These are phyloP conservation scores for Clonostachys sp. DNA, from an alignment of 2,329 filamentous ascomycete genomes.

Conservation along the genomic window DNA sequence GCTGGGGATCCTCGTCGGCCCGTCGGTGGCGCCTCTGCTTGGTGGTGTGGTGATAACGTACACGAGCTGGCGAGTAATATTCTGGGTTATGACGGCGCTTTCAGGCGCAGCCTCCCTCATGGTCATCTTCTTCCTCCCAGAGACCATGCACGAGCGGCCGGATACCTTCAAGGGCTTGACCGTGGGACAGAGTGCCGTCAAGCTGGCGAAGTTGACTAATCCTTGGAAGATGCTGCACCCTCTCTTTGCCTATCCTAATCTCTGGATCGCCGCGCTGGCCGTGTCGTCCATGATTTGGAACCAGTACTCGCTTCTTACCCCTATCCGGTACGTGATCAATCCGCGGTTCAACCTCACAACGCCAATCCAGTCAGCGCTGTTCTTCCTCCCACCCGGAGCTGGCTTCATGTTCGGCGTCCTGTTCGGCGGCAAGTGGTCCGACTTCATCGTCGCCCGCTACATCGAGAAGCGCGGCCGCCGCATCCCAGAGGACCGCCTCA, in stretches of 20 bases:
- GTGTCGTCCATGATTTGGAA: constrained; percentile 63
- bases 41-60: constrained; percentile 68
- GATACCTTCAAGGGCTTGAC: background rate
- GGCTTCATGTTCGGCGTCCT: constrained; percentile 65
- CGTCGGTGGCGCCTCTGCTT: constrained; percentile 58
- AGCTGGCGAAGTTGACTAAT: constrained; percentile 2
- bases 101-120: constrained; percentile 50
- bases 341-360: constrained; percentile 63
- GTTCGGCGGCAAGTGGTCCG: constrained; percentile 63
- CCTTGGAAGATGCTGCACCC: constrained; percentile 6
- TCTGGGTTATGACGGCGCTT: constrained; percentile 65
- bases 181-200: background rate
- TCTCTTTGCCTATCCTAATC: constrained; percentile 52
- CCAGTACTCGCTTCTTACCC: constrained; percentile 64
- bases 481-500: constrained; percentile 60
- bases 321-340: constrained; percentile 67
- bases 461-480: constrained; percentile 51
- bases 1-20: constrained; percentile 61
- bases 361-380: constrained; percentile 61
- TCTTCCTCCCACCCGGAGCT: constrained; percentile 65
- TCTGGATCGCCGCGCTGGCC: constrained; percentile 53
- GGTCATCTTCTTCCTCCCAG: constrained; percentile 58
- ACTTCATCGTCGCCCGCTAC: constrained; percentile 42
- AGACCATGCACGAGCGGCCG: constrained; percentile 51
- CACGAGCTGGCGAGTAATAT: constrained; percentile 62